Evolutionary conservation across 805 yeast genomes (phyloP).

Genomic region (Teunomyces barrocoloradensis): DNA sequence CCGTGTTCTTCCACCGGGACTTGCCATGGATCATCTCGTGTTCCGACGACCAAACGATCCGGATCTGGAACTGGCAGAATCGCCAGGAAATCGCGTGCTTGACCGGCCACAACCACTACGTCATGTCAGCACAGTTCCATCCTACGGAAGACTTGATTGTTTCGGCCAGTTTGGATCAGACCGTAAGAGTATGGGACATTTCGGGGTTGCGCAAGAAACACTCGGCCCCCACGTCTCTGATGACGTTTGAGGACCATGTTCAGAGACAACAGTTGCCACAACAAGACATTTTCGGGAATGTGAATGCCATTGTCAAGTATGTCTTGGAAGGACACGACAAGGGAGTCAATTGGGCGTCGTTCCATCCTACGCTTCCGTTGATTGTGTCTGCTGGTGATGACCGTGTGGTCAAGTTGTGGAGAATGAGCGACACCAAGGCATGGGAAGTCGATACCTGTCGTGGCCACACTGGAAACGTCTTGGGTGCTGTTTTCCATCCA

Average conservation of each 20-base stretch:
- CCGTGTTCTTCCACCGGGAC: conserved; percentile 91
- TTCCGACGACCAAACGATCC: conserved; percentile 96
- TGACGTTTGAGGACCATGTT: conserved; percentile 57
- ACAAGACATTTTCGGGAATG: conserved; percentile 92
- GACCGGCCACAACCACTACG: conserved; percentile 98
- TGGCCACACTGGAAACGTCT: conserved; percentile 94
- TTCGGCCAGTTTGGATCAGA: conserved; percentile 93
- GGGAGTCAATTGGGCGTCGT: conserved; percentile 98
- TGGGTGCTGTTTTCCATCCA: conserved; percentile 89
- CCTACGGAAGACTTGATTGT: conserved; percentile 93
- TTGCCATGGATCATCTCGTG: conserved; percentile 96
- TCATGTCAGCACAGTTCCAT: conserved; percentile 97
- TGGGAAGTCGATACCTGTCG: conserved; percentile 99
- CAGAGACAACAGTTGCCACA: conserved; percentile 68
- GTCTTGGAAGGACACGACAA: conserved; percentile 97
- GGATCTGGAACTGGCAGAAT: conserved; percentile 99
- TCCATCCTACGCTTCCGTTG: conserved; percentile 94
- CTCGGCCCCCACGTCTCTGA: conserved; percentile 65
- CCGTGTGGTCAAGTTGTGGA: conserved; percentile 91
- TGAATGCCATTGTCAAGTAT: conserved; percentile 91
- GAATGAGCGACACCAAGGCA: conserved; percentile 96
- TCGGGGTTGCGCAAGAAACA: conserved; percentile 92
- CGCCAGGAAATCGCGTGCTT: conserved; percentile 95
- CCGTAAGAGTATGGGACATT: conserved; percentile 99
- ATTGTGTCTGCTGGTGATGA: conserved; percentile 97